A percentile compares a stretch with the other conserved stretches of the same genome.
Evolutionary conservation across 2,329 filamentous ascomycete genomes (phyloP).

Genomic region (Chaetoscypha palmicola): DNA sequence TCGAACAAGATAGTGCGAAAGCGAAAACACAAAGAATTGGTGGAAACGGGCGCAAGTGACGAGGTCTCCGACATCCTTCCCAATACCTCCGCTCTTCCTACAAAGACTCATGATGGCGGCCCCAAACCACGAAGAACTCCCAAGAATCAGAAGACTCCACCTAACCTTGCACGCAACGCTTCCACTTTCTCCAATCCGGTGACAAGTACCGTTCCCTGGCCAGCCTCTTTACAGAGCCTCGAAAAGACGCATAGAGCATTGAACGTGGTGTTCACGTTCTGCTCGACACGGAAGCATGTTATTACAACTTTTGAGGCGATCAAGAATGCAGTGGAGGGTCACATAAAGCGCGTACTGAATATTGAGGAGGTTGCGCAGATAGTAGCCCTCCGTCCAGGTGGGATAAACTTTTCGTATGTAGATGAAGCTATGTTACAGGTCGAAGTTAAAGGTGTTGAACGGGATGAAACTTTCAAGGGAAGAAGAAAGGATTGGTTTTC

Average conservation of each 20-base stretch:
- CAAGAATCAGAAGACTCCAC: slow-evolving; percentile 27
- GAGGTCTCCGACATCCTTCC: not conserved
- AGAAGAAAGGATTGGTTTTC: slow-evolving; percentile 44
- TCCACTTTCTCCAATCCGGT: slow-evolving; percentile 22
- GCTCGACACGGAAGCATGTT: slow-evolving; percentile 84
- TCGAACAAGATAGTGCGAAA: slow-evolving; percentile 36
- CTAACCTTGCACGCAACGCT: slow-evolving; percentile 18
- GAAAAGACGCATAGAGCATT: slow-evolving; percentile 75
- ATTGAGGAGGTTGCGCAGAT: slow-evolving; percentile 79
- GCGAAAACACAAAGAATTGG: slow-evolving; percentile 33
- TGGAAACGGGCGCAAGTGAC: not conserved
- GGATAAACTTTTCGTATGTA: slow-evolving; percentile 79
- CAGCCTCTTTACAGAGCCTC: slow-evolving; percentile 63
- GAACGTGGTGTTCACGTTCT: slow-evolving; percentile 92
- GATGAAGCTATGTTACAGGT: slow-evolving; percentile 78
- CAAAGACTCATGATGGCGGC: slow-evolving; percentile 49
- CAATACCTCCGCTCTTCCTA: slow-evolving; percentile 40
- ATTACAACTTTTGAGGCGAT: slow-evolving; percentile 89
- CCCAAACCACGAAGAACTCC: slow-evolving; percentile 38
- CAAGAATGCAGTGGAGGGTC: slow-evolving; percentile 73
- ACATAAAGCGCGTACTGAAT: slow-evolving; percentile 63
- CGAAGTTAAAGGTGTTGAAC: slow-evolving; percentile 62
- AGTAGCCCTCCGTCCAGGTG: slow-evolving; percentile 66
- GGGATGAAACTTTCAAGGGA: slow-evolving; percentile 57
- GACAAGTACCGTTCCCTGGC: slow-evolving; percentile 49